Evolutionary conservation across 2,329 filamentous ascomycete genomes (phyloP), one percentile per base, ranked within the genome.

Genomic region (Calycina herbarum): DNA sequence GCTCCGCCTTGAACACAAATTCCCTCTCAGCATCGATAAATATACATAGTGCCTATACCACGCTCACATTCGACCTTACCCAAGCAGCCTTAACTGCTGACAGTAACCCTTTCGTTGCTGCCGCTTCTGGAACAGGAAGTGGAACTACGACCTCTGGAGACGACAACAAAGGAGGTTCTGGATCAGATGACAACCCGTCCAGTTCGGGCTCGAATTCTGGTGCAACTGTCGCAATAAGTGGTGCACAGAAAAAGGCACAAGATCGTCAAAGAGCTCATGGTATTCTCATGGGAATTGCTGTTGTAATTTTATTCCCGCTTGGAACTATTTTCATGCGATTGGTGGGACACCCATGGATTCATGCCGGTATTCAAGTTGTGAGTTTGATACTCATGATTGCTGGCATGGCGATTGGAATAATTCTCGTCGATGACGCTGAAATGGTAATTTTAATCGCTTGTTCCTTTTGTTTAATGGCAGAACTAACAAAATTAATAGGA

Each of bases 261-360:
- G 27, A 60, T 69, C 2, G 3, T 31, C 13, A 61, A 69, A 75
- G 69, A 57, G 79, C 82, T 0, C 86, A 89, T 67, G 87, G 86
- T 59, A 79, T 87, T 69, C 77, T 89, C 71, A 87, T 89, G 86
- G 81, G 82, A 31, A 73, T 89, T 57, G 82, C 84, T 20, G 86
- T 89, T 69, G 80, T 85, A 3, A 71, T 85, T 13, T 76, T 87
- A 27, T 89, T 87, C 68, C 88, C 88, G 0, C 69, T 88, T 2
- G 88, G 86, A 5, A 81, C 87, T 8, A 77, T 86, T 3, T 73
- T 88, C 51, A 88, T 89, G 82, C 85, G 86, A 2, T 67, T 89
- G 3, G 67, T 87, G 6, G 82, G 84, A 57, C 84, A 80, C 58
- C 67, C 75, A 3, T 74, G 73, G 57, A 69, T 86, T n/a, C 88